Base-by-base conservation (phyloP, 495 filamentous ascomycete genomes). In the Paragyromitra xinjiangensis region DNA sequence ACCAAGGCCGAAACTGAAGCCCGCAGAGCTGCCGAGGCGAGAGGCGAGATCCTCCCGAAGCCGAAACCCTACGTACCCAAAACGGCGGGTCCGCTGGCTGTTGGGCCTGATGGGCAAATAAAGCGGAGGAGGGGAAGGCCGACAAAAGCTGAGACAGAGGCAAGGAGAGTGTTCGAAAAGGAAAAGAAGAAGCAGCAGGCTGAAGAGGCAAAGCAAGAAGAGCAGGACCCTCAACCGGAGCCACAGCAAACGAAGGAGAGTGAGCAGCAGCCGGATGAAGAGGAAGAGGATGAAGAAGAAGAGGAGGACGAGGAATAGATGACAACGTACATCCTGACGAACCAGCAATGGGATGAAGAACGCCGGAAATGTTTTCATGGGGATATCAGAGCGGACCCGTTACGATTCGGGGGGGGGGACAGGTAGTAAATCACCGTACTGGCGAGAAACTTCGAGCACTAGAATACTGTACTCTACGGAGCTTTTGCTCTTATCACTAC, bases 41-140 rank as follows among this genome's bases (percentile, higher is more conserved):
- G 78, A 19, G 78, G 78, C 40, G 78, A 80, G 14, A 66, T 80
- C n/a, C 78, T 79, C 40, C 78, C 78, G 14, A 80, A 80, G 50
- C 78, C 78, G 37, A 80, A 80, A 63, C 62, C 78, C 3, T 80
- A 80, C 48, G 45, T 75, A 48, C 78, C 78, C 29, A 79, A 80
- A 51, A 75, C 78, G 42, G 45, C 78, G n/a, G 69, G 77, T 8
- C 61, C 66, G 42, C 8, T 66, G 37, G 40, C 70, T 26, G 29
- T 81, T 61, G 78, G 78, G 16, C 78, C 78, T 22, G 78, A 80
- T 29, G 78, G 78, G 0, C 69, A 80, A 40, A 3, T 70, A 16
- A 80, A 73, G 40, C 74, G 78, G 56, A 80, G 78, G 51, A 80
- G 78, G 55, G 78, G 78, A n/a, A 70, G 78, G 61, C 78, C 78